These are phyloP conservation scores for Picea sitchensis DNA, from an alignment of 75 land plant genomes.

Conservation along the genomic window DNA sequence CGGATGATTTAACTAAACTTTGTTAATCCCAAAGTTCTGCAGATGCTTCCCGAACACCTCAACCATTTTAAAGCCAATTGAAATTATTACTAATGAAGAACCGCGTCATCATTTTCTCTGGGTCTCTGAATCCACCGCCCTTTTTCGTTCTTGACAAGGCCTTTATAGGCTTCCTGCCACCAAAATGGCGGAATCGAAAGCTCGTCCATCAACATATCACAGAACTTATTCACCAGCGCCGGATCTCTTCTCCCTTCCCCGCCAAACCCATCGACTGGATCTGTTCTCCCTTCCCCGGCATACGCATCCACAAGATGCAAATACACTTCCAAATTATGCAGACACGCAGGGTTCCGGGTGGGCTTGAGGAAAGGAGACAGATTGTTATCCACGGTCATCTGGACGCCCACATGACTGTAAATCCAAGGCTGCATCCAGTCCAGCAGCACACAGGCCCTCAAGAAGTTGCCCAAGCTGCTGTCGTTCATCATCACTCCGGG, in stretches of 20 bases:
- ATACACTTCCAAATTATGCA: constrained; percentile 53
- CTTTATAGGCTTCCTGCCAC: constrained; percentile 14
- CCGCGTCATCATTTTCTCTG: not conserved
- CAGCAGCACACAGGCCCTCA: not conserved
- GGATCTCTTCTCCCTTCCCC: constrained; percentile 29
- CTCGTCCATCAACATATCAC: constrained; percentile 20
- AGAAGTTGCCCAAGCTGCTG: constrained; percentile 18
- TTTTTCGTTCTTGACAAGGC: constrained; percentile 9
- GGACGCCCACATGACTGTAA: constrained; percentile 54
- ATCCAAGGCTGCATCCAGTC: constrained; percentile 33
- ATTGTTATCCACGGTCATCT: constrained; percentile 33
- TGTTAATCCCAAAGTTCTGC: no score
- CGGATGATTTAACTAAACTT: no score
- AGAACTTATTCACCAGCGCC: constrained; percentile 47
- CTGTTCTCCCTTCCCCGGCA: not conserved
- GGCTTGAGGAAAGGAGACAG: constrained; percentile 42
- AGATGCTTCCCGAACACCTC: no score
- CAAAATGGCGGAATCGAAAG: constrained; percentile 9
- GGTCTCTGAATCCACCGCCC: constrained; percentile 7
- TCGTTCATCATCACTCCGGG: constrained; percentile 65
- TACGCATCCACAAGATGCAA: constrained; percentile 58
- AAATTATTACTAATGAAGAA: no score
- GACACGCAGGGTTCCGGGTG: constrained; percentile 5
- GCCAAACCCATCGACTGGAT: constrained; percentile 7
- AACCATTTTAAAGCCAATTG: no score